These are phyloP conservation scores for Bipolaris cookei DNA, from an alignment of 2,329 filamentous ascomycete genomes.

Conservation along the genomic window DNA sequence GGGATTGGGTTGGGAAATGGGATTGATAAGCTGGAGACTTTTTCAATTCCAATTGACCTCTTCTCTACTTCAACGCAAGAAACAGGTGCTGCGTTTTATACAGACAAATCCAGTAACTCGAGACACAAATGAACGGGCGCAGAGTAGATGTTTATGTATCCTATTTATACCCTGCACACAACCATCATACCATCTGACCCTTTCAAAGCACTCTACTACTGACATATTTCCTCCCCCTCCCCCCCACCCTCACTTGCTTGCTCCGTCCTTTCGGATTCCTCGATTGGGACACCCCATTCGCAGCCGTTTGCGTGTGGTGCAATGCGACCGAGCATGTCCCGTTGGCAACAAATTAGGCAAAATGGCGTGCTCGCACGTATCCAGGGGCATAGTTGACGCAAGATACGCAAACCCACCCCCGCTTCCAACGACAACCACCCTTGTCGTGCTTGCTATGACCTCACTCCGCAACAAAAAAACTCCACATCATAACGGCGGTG, in stretches of 20 bases:
- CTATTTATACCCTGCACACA: background rate
- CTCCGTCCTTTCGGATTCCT: background rate
- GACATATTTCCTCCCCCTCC: too few species aligned
- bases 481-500: too few species aligned
- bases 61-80: background rate
- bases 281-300: background rate
- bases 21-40: background rate
- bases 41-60: background rate
- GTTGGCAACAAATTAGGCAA: conserved; percentile 36
- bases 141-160: background rate
- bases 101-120: background rate
- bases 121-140: background rate
- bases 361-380: conserved; percentile 40
- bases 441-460: background rate
- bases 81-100: background rate
- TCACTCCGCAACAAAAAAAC: background rate
- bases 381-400: conserved; percentile 8
- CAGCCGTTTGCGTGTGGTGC: background rate
- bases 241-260: background rate
- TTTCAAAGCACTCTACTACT: too few species aligned
- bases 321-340: background rate
- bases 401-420: conserved; percentile 1
- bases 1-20: too few species aligned
- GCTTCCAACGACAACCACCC: background rate
- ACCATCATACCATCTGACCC: background rate